Percentiles rank a stretch among this genome's conserved stretches.
phyloP scores from a whole-genome alignment of 2,329 filamentous ascomycete genomes.

The Chrysosporium keratinophilum region DNA sequence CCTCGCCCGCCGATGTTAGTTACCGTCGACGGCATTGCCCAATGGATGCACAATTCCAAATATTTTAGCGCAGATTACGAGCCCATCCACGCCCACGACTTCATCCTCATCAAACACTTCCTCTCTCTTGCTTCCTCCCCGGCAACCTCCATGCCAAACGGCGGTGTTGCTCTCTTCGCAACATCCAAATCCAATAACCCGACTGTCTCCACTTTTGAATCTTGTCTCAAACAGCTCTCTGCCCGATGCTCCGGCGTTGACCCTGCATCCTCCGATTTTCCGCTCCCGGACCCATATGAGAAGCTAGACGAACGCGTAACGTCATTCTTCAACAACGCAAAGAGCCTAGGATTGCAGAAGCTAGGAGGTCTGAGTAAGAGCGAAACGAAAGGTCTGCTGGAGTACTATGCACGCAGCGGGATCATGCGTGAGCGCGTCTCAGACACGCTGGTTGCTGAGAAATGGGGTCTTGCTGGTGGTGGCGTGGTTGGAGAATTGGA shows the following conservation, averaged over 20 bases:
- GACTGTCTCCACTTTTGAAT: constrained; percentile 54
- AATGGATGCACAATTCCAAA: constrained; percentile 66
- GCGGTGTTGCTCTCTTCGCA: constrained; percentile 66
- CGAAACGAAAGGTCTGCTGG: constrained; percentile 71
- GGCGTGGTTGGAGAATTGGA: constrained; percentile 82
- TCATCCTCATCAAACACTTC: constrained; percentile 66
- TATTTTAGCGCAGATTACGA: constrained; percentile 65
- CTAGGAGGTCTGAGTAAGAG: constrained; percentile 59
- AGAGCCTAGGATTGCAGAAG: constrained; percentile 41
- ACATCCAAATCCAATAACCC: constrained; percentile 63
- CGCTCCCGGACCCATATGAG: constrained; percentile 44
- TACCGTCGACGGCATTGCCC: constrained; percentile 64
- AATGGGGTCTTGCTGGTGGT: constrained; percentile 72
- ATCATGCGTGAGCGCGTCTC: constrained; percentile 61
- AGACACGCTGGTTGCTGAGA: constrained; percentile 62
- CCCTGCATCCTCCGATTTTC: constrained; percentile 33
- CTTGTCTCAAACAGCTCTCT: constrained; percentile 48
- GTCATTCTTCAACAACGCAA: constrained; percentile 30
- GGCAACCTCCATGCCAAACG: constrained; percentile 48
- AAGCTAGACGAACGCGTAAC: constrained; percentile 45
- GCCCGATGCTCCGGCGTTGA: constrained; percentile 34
- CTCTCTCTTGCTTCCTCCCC: constrained; percentile 50
- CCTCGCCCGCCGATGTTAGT: constrained; percentile 58
- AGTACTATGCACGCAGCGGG: constrained; percentile 87
- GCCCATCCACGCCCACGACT: constrained; percentile 74